Evolutionary conservation across 2,329 filamentous ascomycete species (phyloP), one percentile per base, ranked within the genome.

Genomic region (Ophiosphaerella narmari): DNA sequence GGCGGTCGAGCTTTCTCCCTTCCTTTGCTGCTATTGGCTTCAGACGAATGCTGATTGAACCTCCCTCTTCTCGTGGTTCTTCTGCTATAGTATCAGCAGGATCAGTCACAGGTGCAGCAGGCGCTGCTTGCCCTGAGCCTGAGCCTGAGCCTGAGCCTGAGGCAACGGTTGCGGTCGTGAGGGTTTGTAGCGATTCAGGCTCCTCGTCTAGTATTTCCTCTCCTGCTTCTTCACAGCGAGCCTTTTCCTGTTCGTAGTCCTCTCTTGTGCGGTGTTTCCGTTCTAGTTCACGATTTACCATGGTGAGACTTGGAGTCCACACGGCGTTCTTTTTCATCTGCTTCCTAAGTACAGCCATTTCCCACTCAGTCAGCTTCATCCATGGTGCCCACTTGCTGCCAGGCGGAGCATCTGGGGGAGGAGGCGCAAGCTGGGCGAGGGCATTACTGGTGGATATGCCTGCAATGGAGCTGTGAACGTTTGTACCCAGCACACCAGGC

Each of bases 281-380:
- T 68, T 88, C 88, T 1, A 94, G 81, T 72, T 93, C 89, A 26
- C 89, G 81, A 13, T 88, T 84, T 56, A 93, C 89, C 90, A 94
- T 94, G 0, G 90, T 92, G 62, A 90, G 88, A 55, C 88, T 92
- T 0, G 90, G 90, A 2, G 84, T 86, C 90, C 90, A 94, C 4
- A 89, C 86, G 0, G 89, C 88, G 65, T 94, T 94, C 79, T 94
- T 94, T 81, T 94, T 94, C 90, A 94, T 94, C 14, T 88, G 82
- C 74, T 94, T 94, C 52, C 90, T 80, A 7, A 94, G 78, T 55
- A 85, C 83, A 5, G 84, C 85, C 83, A 87, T 85, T 63, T 87
- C 85, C 74, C 81, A 87, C 58, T 86, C 84, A 2, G 85, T 87
- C 54, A 87, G 72, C 49, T 83, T 82, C 60, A 84, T 76, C 85